Evolutionary conservation across 768 basidiomycete genomes (phyloP).

Genomic region (Flagelloscypha sp.): DNA sequence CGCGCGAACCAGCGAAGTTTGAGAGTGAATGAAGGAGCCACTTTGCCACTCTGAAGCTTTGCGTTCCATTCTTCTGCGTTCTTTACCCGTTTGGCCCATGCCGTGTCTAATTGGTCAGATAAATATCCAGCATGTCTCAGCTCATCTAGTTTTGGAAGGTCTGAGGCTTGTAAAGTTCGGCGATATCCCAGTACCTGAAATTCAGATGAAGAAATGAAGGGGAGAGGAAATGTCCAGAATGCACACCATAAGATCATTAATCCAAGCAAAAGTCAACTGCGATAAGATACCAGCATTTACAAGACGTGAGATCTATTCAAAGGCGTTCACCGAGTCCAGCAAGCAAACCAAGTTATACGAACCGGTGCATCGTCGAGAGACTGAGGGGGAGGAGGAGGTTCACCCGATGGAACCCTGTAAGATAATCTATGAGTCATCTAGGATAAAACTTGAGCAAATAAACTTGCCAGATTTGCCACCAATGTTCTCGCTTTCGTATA

Average conservation of each 20-base stretch:
- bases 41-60: conserved; percentile 34
- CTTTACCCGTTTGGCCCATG: conserved; percentile 41
- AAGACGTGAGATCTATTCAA: conserved; percentile 43
- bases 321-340: neutral
- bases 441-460: neutral
- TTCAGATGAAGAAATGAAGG: neutral
- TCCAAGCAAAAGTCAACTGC: conserved; percentile 57
- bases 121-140: conserved; percentile 41
- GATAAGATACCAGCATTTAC: conserved; percentile 50
- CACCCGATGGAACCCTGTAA: conserved; percentile 56
- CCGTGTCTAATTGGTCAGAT: conserved; percentile 43
- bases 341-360: conserved; percentile 6
- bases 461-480: conserved; percentile 51
- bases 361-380: conserved; percentile 51
- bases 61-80: conserved; percentile 51
- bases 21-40: conserved; percentile 30
- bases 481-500: conserved; percentile 33
- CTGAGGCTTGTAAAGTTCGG: conserved; percentile 64
- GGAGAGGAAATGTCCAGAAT: neutral
- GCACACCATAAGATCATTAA: conserved; percentile 48
- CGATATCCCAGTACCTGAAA: conserved; percentile 56
- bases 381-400: conserved; percentile 47
- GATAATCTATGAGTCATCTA: neutral
- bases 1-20: conserved; percentile 34
- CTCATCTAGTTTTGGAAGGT: conserved; percentile 61